Conservation (phyloP, 192 early-diverging fungal species). For the Phycomyces blakesleeanus region DNA sequence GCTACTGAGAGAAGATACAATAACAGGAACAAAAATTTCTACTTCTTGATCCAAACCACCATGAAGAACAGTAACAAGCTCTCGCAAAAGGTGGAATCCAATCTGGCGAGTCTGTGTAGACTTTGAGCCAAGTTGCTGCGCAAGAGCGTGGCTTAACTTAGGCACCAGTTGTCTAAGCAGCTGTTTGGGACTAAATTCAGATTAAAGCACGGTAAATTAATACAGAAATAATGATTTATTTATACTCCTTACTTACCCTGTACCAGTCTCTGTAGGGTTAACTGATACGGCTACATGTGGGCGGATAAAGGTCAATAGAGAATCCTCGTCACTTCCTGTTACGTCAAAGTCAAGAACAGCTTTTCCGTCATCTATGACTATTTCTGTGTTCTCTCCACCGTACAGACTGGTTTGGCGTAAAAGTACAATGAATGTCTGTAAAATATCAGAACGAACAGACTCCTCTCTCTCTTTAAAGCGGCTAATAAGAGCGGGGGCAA, state of each 20-base stretch:
- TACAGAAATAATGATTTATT: background rate
- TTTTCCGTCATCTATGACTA: slow-evolving; percentile 1
- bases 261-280: background rate
- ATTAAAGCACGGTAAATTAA: background rate
- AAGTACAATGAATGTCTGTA: slow-evolving; percentile 67
- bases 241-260: background rate
- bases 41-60: slow-evolving; percentile 69
- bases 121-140: slow-evolving; percentile 68
- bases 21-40: slow-evolving; percentile 63
- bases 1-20: slow-evolving; percentile 63
- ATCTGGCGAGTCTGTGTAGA: slow-evolving; percentile 70
- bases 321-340: background rate
- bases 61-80: slow-evolving; percentile 65
- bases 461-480: slow-evolving; percentile 87
- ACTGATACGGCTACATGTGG: too few relatives aligned
- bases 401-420: slow-evolving; percentile 56
- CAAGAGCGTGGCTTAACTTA: slow-evolving; percentile 59
- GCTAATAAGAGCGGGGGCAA: slow-evolving; percentile 69
- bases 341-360: slow-evolving; percentile 7
- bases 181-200: slow-evolving; percentile 49
- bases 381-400: slow-evolving; percentile 28
- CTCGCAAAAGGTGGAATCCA: slow-evolving; percentile 68
- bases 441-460: slow-evolving; percentile 74
- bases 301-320: too few relatives aligned
- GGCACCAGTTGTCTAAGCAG: slow-evolving; percentile 60